These are phyloP conservation scores for Teratosphaeria viscida DNA, from an alignment of 2,329 filamentous ascomycete genomes.

Conservation along the genomic window DNA sequence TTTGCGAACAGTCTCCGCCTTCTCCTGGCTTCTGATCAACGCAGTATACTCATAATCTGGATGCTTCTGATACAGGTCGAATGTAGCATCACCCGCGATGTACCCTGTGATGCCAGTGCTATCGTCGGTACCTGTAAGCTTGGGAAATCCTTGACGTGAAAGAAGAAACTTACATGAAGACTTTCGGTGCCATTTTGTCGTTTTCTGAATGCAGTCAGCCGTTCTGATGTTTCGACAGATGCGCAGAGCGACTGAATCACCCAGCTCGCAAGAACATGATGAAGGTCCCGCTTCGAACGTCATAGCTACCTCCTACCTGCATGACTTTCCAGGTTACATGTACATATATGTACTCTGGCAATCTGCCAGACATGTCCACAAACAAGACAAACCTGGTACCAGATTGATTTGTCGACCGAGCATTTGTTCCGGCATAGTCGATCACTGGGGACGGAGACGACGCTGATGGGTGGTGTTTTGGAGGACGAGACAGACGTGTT, in stretches of 20 bases:
- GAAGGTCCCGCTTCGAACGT: neutral
- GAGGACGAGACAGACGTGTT: slow-evolving; percentile 44
- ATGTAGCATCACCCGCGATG: slow-evolving; percentile 37
- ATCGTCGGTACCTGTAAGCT: neutral
- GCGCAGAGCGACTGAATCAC: no score
- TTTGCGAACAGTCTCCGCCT: slow-evolving; percentile 32
- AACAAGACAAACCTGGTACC: slow-evolving; percentile 12
- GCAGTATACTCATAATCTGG: slow-evolving; percentile 41
- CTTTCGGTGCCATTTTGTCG: slow-evolving; percentile 16
- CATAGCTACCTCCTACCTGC: neutral
- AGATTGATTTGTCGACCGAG: slow-evolving; percentile 38
- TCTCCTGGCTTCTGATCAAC: slow-evolving; percentile 41
- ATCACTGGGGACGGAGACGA: slow-evolving; percentile 27
- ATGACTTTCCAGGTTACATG: neutral
- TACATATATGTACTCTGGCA: neutral
- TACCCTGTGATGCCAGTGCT: slow-evolving; percentile 30
- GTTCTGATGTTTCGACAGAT: no score
- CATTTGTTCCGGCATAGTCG: slow-evolving; percentile 39
- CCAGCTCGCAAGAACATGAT: neutral
- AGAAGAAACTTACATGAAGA: slow-evolving; percentile 18
- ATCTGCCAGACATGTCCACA: neutral
- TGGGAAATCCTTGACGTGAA: neutral
- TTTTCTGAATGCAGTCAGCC: no score
- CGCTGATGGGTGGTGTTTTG: slow-evolving; percentile 37
- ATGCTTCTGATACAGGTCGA: slow-evolving; percentile 34